Base-by-base conservation (phyloP, 2,329 filamentous ascomycete genomes). In the Penicillium sp. region DNA sequence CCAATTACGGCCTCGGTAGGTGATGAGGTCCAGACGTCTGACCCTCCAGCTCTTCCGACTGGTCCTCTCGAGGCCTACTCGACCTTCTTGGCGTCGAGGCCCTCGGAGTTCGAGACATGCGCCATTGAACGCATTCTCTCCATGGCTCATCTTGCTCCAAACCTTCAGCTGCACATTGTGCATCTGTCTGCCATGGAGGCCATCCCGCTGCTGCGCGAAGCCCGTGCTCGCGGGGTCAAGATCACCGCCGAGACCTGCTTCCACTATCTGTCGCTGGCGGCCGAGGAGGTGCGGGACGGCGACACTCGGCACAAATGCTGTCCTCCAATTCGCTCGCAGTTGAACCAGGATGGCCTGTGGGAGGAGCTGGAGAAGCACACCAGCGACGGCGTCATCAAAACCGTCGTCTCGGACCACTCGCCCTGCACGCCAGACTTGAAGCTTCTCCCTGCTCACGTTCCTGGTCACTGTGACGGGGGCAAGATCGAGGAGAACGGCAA, bases 351-450 rank as follows among this genome's bases (percentile, higher is more conserved):
- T 54, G 77, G 76, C 1, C 74, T 98, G 0, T 98, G 92, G 92
- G 75, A 77, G 6, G 92, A 96, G 65, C 71, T 98, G 6, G 58
- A 66, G 35, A 59, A 62, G 48, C 50, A 68, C 56, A 69, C 73
- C 22, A 71, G 73, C 0, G 80, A 89, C 54, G 86, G 86, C 7
- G 86, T 93, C 48, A 89, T 98, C 63, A 77, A 80, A 57, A 96
- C 92, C 0, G 77, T 98, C 18, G 92, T 98, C 2, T 93, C 85
- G 0, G 92, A 96, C 60, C 92, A 98, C 71, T 94, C 86, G 4
- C 92, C 92, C 4, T 96, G 92, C 71, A 96, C 92, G 3, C 90
- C 92, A 0, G 82, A 95, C 59, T 75, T 98, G 37, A 98, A 98
- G 66, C 76, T 94, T 12, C 76, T 95, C 0, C 89, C 90, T 0